Conservation (phyloP, 108 stramenopile species). For the Cyclostephanos tholiformis region DNA sequence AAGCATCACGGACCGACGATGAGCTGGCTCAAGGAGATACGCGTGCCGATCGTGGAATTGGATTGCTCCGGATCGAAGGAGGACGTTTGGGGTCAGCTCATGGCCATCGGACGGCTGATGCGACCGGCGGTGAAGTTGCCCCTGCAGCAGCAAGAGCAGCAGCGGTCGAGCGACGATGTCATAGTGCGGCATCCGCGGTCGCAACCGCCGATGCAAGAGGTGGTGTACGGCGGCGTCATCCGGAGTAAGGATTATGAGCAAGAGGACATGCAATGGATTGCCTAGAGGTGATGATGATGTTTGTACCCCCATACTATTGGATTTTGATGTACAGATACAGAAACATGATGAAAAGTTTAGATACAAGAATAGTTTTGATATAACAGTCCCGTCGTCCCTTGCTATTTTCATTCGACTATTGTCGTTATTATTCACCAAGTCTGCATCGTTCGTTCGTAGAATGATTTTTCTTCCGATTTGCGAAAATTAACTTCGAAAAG, state of each 20-base stretch:
- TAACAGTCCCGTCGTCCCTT: too few species aligned
- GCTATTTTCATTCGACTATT: too few species aligned
- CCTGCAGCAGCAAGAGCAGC: slow-evolving; percentile 3
- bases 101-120: slow-evolving; percentile 70
- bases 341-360: neutral
- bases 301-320: neutral
- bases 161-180: neutral
- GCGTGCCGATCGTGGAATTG: slow-evolving; percentile 78
- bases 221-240: neutral
- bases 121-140: slow-evolving; percentile 44
- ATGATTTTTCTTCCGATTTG: too few species aligned
- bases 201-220: slow-evolving; percentile 1
- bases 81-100: slow-evolving; percentile 78
- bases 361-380: neutral
- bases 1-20: slow-evolving; percentile 71
- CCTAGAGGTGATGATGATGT: neutral
- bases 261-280: slow-evolving; percentile 27
- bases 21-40: slow-evolving; percentile 74
- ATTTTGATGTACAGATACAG: neutral
- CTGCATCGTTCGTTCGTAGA: too few species aligned
- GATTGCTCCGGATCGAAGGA: slow-evolving; percentile 77
- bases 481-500: too few species aligned
- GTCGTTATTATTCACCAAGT: too few species aligned
- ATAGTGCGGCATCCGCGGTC: neutral
- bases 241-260: neutral